Conservation (phyloP, 1,284 basidiomycete species). For the Meira nashicola region DNA sequence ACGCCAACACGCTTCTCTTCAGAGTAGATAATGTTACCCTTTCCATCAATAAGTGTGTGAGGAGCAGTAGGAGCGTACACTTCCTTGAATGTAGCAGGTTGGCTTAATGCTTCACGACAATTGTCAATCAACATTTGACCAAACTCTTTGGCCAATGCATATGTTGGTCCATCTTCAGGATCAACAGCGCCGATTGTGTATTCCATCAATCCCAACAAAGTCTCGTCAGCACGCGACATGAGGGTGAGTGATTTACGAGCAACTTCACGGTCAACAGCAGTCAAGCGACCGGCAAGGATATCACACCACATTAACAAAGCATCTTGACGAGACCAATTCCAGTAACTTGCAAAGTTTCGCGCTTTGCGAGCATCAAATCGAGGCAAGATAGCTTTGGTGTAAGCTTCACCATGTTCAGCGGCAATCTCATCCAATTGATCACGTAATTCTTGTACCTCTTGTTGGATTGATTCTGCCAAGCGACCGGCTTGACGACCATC, state of each 20-base stretch:
- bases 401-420: conserved; percentile 84
- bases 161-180: conserved; percentile 73
- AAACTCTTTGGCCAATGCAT: conserved; percentile 90
- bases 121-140: conserved; percentile 94
- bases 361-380: conserved; percentile 91
- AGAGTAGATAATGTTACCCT: conserved; percentile 89
- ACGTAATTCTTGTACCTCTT: conserved; percentile 68
- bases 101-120: conserved; percentile 75
- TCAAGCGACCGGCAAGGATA: conserved; percentile 71
- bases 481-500: conserved; percentile 89
- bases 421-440: conserved; percentile 78
- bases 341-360: conserved; percentile 93
- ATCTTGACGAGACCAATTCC: conserved; percentile 98
- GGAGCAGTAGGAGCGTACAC: conserved; percentile 75
- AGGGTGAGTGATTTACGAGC: conserved; percentile 78
- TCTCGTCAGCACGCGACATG: conserved; percentile 90
- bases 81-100: conserved; percentile 80
- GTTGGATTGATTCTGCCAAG: conserved; percentile 79
- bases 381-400: conserved; percentile 90
- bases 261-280: conserved; percentile 69
- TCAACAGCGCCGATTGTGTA: conserved; percentile 84
- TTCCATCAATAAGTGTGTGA: conserved; percentile 82
- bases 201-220: conserved; percentile 73
- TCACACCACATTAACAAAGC: conserved; percentile 86
- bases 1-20: conserved; percentile 93